Conservation (phyloP, 257 asterid genomes). For the Scutellaria minor region DNA sequence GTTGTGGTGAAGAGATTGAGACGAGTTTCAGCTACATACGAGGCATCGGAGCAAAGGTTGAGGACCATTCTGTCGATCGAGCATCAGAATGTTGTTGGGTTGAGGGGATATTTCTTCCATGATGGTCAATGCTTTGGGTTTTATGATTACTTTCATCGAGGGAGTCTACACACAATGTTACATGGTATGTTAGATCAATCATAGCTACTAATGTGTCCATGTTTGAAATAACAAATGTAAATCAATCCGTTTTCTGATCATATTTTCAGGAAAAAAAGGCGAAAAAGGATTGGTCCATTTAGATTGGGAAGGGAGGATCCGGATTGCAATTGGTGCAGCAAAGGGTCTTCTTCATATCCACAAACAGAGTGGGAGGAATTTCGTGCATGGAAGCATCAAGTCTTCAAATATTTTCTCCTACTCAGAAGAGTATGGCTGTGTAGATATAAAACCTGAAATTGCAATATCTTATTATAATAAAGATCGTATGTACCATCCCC, state of each 20-base stretch:
- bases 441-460: not conserved
- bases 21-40: no score
- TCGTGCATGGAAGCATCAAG: not conserved
- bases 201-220: no score
- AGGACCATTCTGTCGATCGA: no score
- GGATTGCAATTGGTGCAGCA: not conserved
- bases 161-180: no score
- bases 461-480: not conserved
- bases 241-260: not conserved
- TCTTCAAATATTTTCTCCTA: not conserved
- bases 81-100: no score
- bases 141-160: no score
- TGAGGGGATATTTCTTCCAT: no score
- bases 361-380: not conserved
- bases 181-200: no score
- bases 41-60: no score
- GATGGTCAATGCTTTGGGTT: no score
- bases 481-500: not conserved
- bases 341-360: not conserved
- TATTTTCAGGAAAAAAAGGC: not conserved
- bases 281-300: not conserved
- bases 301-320: not conserved
- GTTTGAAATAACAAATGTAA: no score
- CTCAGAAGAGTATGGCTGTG: not conserved
- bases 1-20: no score